These are phyloP conservation scores for Arctium minus DNA, from an alignment of 129 eudicot species.

Conservation along the genomic window DNA sequence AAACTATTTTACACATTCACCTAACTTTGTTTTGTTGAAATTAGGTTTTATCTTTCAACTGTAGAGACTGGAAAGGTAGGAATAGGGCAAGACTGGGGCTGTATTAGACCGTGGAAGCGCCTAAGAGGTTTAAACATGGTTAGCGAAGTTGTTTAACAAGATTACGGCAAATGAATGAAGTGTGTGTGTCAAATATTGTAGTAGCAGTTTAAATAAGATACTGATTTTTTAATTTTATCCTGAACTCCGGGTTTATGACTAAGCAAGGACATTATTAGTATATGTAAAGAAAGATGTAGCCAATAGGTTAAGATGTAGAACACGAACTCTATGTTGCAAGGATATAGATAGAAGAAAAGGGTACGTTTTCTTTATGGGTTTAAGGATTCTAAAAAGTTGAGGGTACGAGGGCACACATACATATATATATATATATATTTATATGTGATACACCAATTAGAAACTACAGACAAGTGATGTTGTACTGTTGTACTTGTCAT, in stretches of 20 bases:
- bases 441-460: no score
- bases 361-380: not conserved
- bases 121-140: not conserved
- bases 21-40: not conserved
- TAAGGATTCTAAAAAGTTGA: not conserved
- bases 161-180: not conserved
- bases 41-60: no score
- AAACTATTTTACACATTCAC: not conserved
- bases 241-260: not conserved
- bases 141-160: not conserved
- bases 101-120: not conserved
- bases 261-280: not conserved
- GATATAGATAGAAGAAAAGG: not conserved
- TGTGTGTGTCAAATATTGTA: not conserved
- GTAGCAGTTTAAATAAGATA: not conserved
- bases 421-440: no score
- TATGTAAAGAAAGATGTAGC: not conserved
- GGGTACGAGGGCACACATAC: not conserved
- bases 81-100: not conserved
- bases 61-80: not conserved
- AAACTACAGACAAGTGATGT: no score
- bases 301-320: not conserved
- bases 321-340: not conserved
- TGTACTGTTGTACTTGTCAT: no score
- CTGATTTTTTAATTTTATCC: not conserved